These are phyloP conservation scores for Favolaschia claudopus DNA, from an alignment of 768 basidiomycete species.

Conservation along the genomic window DNA sequence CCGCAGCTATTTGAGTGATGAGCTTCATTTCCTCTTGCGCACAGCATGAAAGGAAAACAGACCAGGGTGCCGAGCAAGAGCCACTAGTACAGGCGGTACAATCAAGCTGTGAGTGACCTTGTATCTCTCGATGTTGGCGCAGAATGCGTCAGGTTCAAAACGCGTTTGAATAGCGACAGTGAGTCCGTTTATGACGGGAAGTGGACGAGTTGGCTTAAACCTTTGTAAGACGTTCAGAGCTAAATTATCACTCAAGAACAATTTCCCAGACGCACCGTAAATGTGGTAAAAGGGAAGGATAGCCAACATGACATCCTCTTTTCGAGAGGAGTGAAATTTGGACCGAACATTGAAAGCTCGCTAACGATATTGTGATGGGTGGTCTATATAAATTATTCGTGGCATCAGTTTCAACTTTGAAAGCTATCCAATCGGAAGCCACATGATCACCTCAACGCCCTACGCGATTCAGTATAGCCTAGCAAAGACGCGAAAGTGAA, in stretches of 20 bases:
- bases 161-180: conserved; percentile 55
- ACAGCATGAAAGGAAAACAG: too few relatives aligned
- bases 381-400: conserved; percentile 43
- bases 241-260: background rate
- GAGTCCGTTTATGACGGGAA: conserved; percentile 48
- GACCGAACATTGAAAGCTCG: conserved; percentile 48
- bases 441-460: conserved; percentile 22
- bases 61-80: conserved; percentile 61
- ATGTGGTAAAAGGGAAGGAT: conserved; percentile 51
- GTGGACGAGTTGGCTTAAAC: conserved; percentile 54
- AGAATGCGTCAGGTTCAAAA: conserved; percentile 63
- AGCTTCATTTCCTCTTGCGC: too few relatives aligned
- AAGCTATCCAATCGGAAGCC: background rate
- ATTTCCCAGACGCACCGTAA: conserved; percentile 31
- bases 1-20: too few relatives aligned
- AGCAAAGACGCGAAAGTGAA: background rate
- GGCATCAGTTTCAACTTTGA: background rate
- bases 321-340: conserved; percentile 40
- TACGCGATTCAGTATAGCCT: background rate
- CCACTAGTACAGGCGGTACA: conserved; percentile 73
- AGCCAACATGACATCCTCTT: conserved; percentile 54
- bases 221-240: background rate
- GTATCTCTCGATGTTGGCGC: conserved; percentile 62
- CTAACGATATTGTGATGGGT: conserved; percentile 60
- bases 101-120: conserved; percentile 53